Base-by-base conservation (phyloP, 169 alveolate species). In the Cyclospora cayetanensis region DNA sequence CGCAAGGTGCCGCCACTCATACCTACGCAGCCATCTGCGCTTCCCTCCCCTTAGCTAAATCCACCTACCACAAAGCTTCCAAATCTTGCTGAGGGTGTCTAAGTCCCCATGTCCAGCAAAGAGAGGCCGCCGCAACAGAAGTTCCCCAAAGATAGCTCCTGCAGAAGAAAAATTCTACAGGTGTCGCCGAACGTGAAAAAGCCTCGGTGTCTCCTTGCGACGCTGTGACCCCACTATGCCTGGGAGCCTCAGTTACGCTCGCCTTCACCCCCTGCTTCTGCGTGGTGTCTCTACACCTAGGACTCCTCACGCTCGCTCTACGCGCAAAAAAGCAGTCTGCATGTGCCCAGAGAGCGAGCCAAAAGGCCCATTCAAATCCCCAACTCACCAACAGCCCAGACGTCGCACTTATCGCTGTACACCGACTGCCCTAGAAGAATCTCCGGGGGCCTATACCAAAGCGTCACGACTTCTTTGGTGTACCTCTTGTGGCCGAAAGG, bases 391-490 rank as follows among this genome's bases (percentile, higher is more conserved):
- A 89, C 89, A 18, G 93, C 76, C 93, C 93, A 90, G 34, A 90
- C 80, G 41, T 90, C 93, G 50, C 68, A 42, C 37, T 90, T 88
- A 18, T 77, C 83, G 60, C n/a, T 65, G 80, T 90, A 90, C 25
- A 35, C 34, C 1, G 66, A 29, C 39, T 70, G 55, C 22, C 93
- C 93, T 20, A 90, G 84, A 2, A 90, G 82, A 1, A 90, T 70
- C 63, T 90, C 94, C 41, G 99, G 99, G 22, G 99, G 99, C 55
- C 99, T 93, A 93, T 98, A 99, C 99, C 99, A 99, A 52, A 98
- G 97, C 25, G 99, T 98, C 22, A 98, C 98, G 12, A 99, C 99
- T 87, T 98, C 98, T 50, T 46, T 60, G 4, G 83, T 43, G 63
- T 37, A 88, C 31, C 53, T 90, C 37, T 43, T 37, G 66, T 52